phyloP scores from a whole-genome alignment of 768 basidiomycete genomes.

The Sporobolomyces phaffii region DNA sequence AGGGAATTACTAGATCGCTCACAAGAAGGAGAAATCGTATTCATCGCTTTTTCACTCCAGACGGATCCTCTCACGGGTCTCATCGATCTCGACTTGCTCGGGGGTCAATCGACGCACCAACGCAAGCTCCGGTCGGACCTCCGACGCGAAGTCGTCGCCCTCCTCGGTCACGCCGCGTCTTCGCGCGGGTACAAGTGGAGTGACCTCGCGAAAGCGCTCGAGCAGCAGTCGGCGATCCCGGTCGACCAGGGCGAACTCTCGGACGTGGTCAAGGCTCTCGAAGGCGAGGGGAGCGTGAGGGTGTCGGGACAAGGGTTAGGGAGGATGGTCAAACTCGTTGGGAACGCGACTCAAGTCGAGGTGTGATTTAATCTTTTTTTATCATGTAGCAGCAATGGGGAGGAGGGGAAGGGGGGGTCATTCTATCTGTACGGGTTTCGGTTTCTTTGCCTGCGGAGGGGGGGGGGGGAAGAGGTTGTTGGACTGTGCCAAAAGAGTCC shows the following conservation, averaged over 20 bases:
- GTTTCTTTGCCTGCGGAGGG: too few relatives aligned
- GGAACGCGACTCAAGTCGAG: slow-evolving; percentile 24
- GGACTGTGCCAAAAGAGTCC: too few relatives aligned
- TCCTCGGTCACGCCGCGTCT: slow-evolving; percentile 16
- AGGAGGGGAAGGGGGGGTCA: too few relatives aligned
- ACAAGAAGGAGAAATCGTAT: too few relatives aligned
- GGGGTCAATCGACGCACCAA: slow-evolving; percentile 83
- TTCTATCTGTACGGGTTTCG: too few relatives aligned
- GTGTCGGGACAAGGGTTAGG: slow-evolving; percentile 80
- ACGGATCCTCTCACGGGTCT: slow-evolving; percentile 37
- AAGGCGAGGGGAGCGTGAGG: slow-evolving; percentile 79
- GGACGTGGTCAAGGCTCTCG: slow-evolving; percentile 53
- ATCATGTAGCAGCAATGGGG: background rate
- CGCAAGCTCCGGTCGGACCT: slow-evolving; percentile 82
- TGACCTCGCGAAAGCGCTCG: slow-evolving; percentile 70
- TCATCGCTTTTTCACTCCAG: background rate
- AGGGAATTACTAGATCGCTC: too few relatives aligned
- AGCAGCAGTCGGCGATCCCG: slow-evolving; percentile 74
- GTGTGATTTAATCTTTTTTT: background rate
- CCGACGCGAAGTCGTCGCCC: slow-evolving; percentile 65
- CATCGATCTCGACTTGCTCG: slow-evolving; percentile 91
- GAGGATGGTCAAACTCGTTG: slow-evolving; percentile 57
- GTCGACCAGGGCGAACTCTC: slow-evolving; percentile 74
- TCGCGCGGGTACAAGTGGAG: slow-evolving; percentile 68
- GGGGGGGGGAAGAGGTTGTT: too few relatives aligned